Base-by-base conservation (phyloP, 768 basidiomycete genomes). In the Suillus fuscotomentosus region DNA sequence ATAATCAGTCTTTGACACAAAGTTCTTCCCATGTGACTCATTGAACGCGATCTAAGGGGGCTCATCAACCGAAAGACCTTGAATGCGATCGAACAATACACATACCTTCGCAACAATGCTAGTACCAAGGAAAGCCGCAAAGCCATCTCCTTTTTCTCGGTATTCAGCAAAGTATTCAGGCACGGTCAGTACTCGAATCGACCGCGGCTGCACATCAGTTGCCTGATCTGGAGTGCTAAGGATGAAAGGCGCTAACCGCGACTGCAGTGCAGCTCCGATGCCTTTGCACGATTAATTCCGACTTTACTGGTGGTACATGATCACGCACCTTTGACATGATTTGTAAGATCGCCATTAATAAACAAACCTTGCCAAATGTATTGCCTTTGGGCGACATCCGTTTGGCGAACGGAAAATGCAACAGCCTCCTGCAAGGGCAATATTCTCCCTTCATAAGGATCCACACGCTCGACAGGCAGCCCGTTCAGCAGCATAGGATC, bases 151-250 rank as follows among this genome's bases (percentile, higher is more conserved):
- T 51, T 87, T 91, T 59, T 94, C 92, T 63, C 92, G 82, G 70
- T 92, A 97, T 73, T 96, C 94, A 9, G 91, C 89, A 73, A 94
- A 97, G 75, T 95, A 96, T 39, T 96, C 94, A 0, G 95, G 94
- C 9, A 95, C 84, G 42, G 79, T 83, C 59, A 93, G 72, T 7
- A 87, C 80, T 27, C 87, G 84, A 47, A 88, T 85, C 36, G 78
- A 75, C 38, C 86, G 84, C n/a, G 92, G 81, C 69, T 93, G 92
- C 24, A 90, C 78, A 13, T 94, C 91, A 39, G 86, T 89, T 57
- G 83, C 80, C 42, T 90, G 79, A 41, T 94, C 90, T 3, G 86
- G 79, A 60, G 82, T 85, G 57, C 76, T 79, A 51, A 90, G 77
- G 45, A 87, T 79, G 73, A 83, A 92, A 5, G 90, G 79, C 4